Evolutionary conservation across 192 early-diverging fungal species (phyloP).

Genomic region (Neocallimastix lanati): DNA sequence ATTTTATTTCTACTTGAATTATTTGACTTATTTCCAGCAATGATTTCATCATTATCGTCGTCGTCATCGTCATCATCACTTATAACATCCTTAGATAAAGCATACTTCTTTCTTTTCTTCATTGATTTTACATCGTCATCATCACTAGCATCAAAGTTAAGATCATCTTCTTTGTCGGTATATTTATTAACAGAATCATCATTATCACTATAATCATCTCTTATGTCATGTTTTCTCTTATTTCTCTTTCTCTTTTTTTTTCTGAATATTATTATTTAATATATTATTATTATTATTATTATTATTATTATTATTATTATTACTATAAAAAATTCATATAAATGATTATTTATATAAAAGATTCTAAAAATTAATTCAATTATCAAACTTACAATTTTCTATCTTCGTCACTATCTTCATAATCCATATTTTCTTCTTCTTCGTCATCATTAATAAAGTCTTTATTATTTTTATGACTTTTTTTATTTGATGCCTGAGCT

Average conservation of each 20-base stretch:
- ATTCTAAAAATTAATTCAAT: too few species aligned
- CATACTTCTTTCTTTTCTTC: background rate
- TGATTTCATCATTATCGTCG: background rate
- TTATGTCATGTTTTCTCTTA: background rate
- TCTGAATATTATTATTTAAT: too few species aligned
- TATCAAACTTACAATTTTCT: background rate
- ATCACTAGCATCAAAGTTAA: background rate
- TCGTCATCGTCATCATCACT: background rate
- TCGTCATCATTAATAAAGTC: background rate
- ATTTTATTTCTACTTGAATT: background rate
- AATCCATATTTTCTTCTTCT: background rate
- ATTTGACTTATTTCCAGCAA: background rate
- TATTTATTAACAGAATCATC: background rate
- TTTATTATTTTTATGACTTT: background rate
- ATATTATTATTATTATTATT: too few species aligned
- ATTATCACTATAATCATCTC: background rate
- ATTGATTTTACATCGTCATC: background rate
- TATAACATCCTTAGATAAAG: background rate
- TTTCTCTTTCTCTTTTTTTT: background rate
- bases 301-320: too few species aligned
- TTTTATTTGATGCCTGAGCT: background rate
- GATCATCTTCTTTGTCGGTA: background rate
- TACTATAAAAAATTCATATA: too few species aligned
- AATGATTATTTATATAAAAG: too few species aligned
- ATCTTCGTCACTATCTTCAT: background rate